A percentile compares a stretch with the other conserved stretches of the same genome.
Evolutionary conservation across 169 alveolate species (phyloP).

Genomic region (Plasmodium cynomolgi): DNA sequence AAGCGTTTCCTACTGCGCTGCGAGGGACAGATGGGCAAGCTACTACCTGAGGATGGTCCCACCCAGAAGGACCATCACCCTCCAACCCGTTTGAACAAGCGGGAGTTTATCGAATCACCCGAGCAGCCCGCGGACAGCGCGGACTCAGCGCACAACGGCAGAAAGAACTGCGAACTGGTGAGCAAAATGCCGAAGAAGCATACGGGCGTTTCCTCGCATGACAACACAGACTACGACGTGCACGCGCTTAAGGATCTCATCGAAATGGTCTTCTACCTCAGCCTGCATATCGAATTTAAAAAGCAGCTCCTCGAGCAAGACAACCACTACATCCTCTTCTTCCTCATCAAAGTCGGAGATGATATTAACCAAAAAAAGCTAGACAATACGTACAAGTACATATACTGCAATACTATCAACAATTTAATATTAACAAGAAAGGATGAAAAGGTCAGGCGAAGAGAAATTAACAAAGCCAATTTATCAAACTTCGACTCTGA

Average conservation of each 20-base stretch:
- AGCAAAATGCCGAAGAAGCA: neutral
- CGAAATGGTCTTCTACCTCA: constrained; percentile 67
- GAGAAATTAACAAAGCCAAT: constrained; percentile 73
- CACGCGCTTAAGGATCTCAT: constrained; percentile 32
- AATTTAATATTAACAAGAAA: constrained; percentile 62
- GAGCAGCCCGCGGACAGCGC: neutral
- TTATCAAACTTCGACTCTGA: constrained; percentile 56
- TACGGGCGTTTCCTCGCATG: neutral
- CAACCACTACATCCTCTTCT: constrained; percentile 47
- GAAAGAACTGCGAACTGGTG: neutral
- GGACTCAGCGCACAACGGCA: neutral
- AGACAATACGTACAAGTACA: constrained; percentile 65
- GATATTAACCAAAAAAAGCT: constrained; percentile 54
- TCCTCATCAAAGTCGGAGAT: constrained; percentile 49
- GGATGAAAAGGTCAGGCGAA: constrained; percentile 54
- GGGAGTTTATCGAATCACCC: neutral
- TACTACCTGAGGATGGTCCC: neutral
- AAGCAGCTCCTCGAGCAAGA: constrained; percentile 44
- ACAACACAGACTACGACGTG: neutral
- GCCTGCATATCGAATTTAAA: constrained; percentile 67
- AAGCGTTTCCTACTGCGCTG: constrained; percentile 22
- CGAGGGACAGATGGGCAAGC: neutral
- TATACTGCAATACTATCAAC: constrained; percentile 51
- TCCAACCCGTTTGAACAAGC: neutral
- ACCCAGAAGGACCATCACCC: neutral